phyloP scores from a whole-genome alignment of 2,329 filamentous ascomycete genomes.

The Botryotinia narcissicola region DNA sequence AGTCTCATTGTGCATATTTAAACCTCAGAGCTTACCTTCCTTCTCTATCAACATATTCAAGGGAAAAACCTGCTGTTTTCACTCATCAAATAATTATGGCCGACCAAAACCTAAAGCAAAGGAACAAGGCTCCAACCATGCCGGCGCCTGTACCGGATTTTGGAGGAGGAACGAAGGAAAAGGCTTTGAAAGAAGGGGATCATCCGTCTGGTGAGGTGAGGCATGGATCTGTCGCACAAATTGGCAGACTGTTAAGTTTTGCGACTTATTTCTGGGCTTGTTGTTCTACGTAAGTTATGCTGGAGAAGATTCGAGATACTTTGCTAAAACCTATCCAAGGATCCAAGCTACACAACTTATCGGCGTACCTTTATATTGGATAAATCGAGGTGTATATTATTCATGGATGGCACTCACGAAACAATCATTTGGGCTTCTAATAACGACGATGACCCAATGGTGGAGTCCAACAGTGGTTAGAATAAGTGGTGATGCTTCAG shows the following conservation, averaged over 20 bases:
- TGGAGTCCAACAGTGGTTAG: slow-evolving; percentile 83
- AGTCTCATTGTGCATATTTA: not conserved
- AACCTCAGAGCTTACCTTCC: not conserved
- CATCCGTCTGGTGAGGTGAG: slow-evolving; percentile 40
- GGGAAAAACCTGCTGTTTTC: not conserved
- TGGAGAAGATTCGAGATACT: not conserved
- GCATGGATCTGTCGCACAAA: slow-evolving; percentile 34
- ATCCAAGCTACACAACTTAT: slow-evolving; percentile 72
- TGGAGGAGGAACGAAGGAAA: slow-evolving; percentile 22
- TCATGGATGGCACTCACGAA: slow-evolving; percentile 87
- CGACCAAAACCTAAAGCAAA: slow-evolving; percentile 31
- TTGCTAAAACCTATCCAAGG: slow-evolving; percentile 43
- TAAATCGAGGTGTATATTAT: slow-evolving; percentile 77
- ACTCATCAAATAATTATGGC: slow-evolving; percentile 26
- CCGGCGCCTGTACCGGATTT: slow-evolving; percentile 20
- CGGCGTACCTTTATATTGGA: slow-evolving; percentile 70
- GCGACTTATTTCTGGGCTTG: slow-evolving; percentile 35
- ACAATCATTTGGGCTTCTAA: slow-evolving; percentile 74
- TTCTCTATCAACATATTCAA: not conserved
- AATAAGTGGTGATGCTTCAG: slow-evolving; percentile 79
- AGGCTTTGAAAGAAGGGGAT: slow-evolving; percentile 27
- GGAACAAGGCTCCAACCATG: slow-evolving; percentile 25
- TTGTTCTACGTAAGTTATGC: slow-evolving; percentile 35
- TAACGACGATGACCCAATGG: slow-evolving; percentile 78
- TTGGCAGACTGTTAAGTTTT: slow-evolving; percentile 33